Conservation (phyloP, 1,284 basidiomycete genomes). For the Melampsora americana region DNA sequence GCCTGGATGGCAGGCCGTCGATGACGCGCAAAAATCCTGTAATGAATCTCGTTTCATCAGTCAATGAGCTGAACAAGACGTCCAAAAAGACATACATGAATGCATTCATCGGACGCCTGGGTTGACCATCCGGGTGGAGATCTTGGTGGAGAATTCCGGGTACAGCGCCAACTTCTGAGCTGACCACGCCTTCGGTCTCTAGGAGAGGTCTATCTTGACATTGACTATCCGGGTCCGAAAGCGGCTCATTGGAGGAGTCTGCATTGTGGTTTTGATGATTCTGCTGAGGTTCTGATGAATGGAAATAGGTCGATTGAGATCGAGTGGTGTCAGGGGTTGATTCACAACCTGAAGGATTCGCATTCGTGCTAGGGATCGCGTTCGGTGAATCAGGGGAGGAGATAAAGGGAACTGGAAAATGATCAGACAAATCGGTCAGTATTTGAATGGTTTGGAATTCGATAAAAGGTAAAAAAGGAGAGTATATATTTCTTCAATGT, state of each 20-base stretch:
- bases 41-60: not conserved
- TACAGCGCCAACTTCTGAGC: slow-evolving; percentile 32
- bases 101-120: slow-evolving; percentile 35
- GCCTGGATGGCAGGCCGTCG: slow-evolving; percentile 37
- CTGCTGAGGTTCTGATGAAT: not conserved
- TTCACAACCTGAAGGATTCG: not conserved
- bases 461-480: not conserved
- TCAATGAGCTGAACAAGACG: not conserved
- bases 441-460: not conserved
- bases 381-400: slow-evolving; percentile 34
- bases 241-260: not conserved
- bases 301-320: not conserved
- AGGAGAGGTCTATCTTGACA: slow-evolving; percentile 7
- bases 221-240: slow-evolving; percentile 1
- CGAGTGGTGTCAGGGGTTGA: slow-evolving; percentile 1
- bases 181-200: slow-evolving; percentile 38
- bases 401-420: slow-evolving; percentile 26
- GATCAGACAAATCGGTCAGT: not conserved
- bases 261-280: not conserved
- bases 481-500: not conserved
- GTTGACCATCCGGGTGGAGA: slow-evolving; percentile 40
- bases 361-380: not conserved
- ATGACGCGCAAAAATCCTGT: slow-evolving; percentile 40
- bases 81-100: slow-evolving; percentile 30
- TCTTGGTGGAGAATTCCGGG: slow-evolving; percentile 42